A percentile compares a stretch with the other conserved stretches of the same genome.
Evolutionary conservation across 78 protist species (phyloP).

Genomic region (Cavenderia fasciculata): DNA sequence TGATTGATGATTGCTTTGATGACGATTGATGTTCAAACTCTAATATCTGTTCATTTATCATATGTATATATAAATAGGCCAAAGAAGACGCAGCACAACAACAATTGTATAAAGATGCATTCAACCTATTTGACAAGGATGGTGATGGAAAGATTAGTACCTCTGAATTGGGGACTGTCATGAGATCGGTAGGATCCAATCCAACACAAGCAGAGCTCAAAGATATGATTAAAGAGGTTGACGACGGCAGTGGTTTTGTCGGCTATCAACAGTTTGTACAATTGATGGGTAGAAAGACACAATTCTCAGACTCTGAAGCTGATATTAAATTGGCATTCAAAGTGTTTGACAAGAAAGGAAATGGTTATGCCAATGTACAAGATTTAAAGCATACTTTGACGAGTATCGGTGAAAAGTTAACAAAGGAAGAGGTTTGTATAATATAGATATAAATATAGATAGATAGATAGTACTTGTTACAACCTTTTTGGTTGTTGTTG

Average conservation of each 20-base stretch:
- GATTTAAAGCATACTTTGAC: constrained; percentile 84
- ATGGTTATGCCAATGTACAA: constrained; percentile 79
- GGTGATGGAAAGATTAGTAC: constrained; percentile 83
- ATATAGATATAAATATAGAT: not conserved
- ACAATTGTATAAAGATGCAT: constrained; percentile 67
- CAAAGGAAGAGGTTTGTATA: constrained; percentile 83
- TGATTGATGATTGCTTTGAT: too few species aligned
- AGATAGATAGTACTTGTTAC: too few species aligned
- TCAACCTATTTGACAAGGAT: constrained; percentile 80
- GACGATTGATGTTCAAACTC: too few species aligned
- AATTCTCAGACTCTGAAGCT: constrained; percentile 66
- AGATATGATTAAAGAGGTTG: constrained; percentile 48
- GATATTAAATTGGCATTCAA: constrained; percentile 74
- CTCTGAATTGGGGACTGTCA: constrained; percentile 76
- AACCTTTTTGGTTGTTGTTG: too few species aligned
- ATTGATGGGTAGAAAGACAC: constrained; percentile 32
- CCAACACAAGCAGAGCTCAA: constrained; percentile 84
- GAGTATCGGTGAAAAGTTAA: constrained; percentile 88
- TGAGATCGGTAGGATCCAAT: constrained; percentile 87
- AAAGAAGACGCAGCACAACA: constrained; percentile 50
- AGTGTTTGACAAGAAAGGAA: constrained; percentile 92
- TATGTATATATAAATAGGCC: constrained; percentile 10
- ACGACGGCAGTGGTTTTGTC: constrained; percentile 65
- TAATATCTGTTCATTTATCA: too few species aligned
- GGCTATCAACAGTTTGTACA: constrained; percentile 28